Percentiles rank a stretch among this genome's conserved stretches.
Evolutionary conservation across 2,329 filamentous ascomycete species (phyloP).

Genomic region (Mollisiaceae sp.): DNA sequence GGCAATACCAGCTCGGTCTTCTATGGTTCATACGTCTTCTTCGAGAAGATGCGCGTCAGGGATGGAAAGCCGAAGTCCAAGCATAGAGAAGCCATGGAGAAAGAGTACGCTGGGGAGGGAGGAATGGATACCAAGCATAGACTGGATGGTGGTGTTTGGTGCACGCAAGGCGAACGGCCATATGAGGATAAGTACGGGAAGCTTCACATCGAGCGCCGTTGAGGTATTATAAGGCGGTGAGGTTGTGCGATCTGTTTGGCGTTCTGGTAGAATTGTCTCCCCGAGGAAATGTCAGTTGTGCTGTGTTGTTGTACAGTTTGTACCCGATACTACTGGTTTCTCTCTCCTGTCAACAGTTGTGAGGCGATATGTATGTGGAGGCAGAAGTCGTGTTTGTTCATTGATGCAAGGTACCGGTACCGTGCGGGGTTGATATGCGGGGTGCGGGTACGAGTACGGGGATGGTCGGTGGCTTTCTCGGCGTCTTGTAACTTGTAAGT

Average conservation of each 20-base stretch:
- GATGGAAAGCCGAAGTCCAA: conserved; percentile 56
- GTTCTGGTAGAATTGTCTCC: conserved; percentile 6
- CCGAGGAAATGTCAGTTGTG: not conserved
- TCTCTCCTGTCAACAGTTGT: too few species aligned
- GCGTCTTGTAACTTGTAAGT: not conserved
- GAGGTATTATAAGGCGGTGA: not conserved
- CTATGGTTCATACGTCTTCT: conserved; percentile 62
- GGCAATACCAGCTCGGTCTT: conserved; percentile 56
- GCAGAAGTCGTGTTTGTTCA: not conserved
- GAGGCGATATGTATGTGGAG: not conserved
- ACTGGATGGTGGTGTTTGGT: not conserved
- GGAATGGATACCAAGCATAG: conserved; percentile 20
- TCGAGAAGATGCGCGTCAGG: conserved; percentile 60
- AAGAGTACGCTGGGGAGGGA: not conserved
- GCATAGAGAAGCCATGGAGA: conserved; percentile 57
- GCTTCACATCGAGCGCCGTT: conserved; percentile 2
- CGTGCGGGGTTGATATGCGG: not conserved
- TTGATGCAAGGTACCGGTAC: not conserved
- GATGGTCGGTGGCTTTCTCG: conserved; percentile 2
- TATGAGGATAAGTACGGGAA: conserved; percentile 10
- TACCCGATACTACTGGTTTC: not conserved
- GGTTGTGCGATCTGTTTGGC: not conserved
- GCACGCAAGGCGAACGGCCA: conserved; percentile 12
- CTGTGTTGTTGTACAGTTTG: not conserved
- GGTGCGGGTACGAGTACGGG: not conserved